These are phyloP conservation scores for Platanthera zijinensis DNA, from an alignment of 106 monocot genomes.

Conservation along the genomic window DNA sequence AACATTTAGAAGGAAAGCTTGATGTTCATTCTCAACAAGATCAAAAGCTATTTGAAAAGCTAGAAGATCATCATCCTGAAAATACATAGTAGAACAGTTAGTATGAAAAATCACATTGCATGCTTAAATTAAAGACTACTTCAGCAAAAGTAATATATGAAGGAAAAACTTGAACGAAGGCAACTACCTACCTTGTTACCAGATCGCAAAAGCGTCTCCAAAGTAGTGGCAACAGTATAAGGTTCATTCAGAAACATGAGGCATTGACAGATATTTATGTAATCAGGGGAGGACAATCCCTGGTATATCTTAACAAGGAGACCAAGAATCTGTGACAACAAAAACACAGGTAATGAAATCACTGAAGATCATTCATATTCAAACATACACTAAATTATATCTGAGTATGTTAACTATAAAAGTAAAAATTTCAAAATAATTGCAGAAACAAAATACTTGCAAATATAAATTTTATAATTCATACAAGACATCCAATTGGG, in stretches of 20 bases:
- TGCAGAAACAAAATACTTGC: neutral
- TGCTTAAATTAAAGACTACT: neutral
- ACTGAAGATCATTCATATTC: neutral
- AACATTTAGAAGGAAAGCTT: conserved; percentile 81
- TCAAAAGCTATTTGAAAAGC: conserved; percentile 98
- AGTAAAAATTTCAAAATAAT: neutral
- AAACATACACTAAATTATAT: neutral
- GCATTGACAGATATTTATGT: conserved; percentile 89
- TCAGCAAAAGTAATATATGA: neutral
- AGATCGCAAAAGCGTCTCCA: conserved; percentile 78
- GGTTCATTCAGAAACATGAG: conserved; percentile 94
- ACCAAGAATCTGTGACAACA: conserved; percentile 54
- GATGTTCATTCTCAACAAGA: conserved; percentile 93
- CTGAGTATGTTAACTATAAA: neutral
- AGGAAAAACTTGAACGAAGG: conserved; percentile 2
- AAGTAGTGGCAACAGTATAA: conserved; percentile 61
- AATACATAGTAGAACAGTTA: conserved; percentile 3
- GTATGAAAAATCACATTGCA: neutral
- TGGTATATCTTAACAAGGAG: conserved; percentile 92
- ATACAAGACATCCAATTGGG: neutral
- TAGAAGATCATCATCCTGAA: conserved; percentile 89
- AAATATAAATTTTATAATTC: neutral
- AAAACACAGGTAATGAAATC: neutral
- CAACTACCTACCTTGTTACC: conserved; percentile 47
- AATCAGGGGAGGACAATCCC: conserved; percentile 80